A percentile compares a stretch with the other conserved stretches of the same genome.
These are phyloP conservation scores for Luffa acutangula DNA, from an alignment of 306 rosid genomes.

Conservation along the genomic window DNA sequence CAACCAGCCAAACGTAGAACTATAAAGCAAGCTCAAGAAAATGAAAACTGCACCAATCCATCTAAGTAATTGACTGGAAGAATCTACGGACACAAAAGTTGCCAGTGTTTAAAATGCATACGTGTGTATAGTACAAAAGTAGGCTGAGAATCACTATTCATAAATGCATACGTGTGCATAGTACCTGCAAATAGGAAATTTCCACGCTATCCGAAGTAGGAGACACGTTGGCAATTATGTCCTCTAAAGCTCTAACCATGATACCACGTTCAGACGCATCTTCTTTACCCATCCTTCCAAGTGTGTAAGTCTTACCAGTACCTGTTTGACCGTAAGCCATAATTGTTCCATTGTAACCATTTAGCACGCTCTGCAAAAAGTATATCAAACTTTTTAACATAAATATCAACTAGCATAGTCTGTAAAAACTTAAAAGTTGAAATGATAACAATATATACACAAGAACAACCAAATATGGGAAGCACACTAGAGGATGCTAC, in stretches of 20 bases:
- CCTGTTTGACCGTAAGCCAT: conserved; percentile 86
- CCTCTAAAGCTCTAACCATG: conserved; percentile 60
- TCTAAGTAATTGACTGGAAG: neutral
- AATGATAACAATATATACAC: neutral
- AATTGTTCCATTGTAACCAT: conserved; percentile 62
- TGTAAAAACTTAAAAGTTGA: neutral
- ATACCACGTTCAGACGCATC: conserved; percentile 59
- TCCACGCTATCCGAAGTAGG: conserved; percentile 39
- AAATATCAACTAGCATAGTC: neutral
- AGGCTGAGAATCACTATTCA: neutral
- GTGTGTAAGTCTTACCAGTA: conserved; percentile 62
- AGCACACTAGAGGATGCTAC: neutral
- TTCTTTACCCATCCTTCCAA: conserved; percentile 47
- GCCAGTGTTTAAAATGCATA: neutral
- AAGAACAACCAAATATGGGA: neutral
- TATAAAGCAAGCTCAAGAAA: neutral
- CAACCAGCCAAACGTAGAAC: neutral
- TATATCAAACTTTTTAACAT: conserved; percentile 1
- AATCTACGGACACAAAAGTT: neutral
- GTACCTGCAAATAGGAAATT: conserved; percentile 60
- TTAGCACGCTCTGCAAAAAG: conserved; percentile 54
- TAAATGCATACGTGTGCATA: neutral
- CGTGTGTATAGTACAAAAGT: conserved; percentile 13
- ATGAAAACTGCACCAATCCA: neutral
- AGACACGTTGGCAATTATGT: conserved; percentile 33